Evolutionary conservation across 1,139 yeast species (phyloP).

Genomic region (Magnusiomyces sp.): DNA sequence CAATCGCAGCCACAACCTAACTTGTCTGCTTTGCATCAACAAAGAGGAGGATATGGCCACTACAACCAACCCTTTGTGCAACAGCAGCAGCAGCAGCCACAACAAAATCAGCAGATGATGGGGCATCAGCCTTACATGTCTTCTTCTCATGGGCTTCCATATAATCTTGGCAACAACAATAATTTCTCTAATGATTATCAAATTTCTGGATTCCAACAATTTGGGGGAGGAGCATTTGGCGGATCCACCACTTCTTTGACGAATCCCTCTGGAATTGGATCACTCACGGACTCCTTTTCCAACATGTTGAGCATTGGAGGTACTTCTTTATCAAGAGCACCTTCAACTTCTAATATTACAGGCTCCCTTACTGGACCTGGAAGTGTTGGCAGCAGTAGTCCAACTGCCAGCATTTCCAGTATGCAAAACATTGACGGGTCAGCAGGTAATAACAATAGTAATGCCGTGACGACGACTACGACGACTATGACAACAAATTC

Average conservation of each 20-base stretch:
- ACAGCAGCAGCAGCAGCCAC: constrained; percentile 14
- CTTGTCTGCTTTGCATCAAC: constrained; percentile 20
- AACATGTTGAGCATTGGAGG: constrained; percentile 22
- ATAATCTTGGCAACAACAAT: constrained; percentile 16
- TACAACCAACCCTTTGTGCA: constrained; percentile 9
- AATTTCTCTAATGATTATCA: constrained; percentile 17
- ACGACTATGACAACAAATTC: not conserved
- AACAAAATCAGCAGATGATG: constrained; percentile 18
- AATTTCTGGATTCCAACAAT: constrained; percentile 11
- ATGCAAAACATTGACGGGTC: not conserved
- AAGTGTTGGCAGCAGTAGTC: constrained; percentile 14
- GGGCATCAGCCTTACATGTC: constrained; percentile 9
- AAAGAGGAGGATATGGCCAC: constrained; percentile 25
- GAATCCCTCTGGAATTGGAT: constrained; percentile 14
- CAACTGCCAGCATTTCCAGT: constrained; percentile 15
- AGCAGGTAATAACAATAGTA: not conserved
- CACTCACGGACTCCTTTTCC: constrained; percentile 23
- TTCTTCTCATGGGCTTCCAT: too few species aligned
- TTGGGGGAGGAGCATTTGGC: constrained; percentile 9
- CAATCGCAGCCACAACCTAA: constrained; percentile 16
- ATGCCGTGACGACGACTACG: not conserved
- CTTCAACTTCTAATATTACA: constrained; percentile 12
- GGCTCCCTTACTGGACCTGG: constrained; percentile 13
- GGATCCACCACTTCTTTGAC: constrained; percentile 2
- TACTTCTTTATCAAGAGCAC: constrained; percentile 13